Evolutionary conservation across 2,329 filamentous ascomycete genomes (phyloP).

Genomic region (Xylariomycetidae sp.): DNA sequence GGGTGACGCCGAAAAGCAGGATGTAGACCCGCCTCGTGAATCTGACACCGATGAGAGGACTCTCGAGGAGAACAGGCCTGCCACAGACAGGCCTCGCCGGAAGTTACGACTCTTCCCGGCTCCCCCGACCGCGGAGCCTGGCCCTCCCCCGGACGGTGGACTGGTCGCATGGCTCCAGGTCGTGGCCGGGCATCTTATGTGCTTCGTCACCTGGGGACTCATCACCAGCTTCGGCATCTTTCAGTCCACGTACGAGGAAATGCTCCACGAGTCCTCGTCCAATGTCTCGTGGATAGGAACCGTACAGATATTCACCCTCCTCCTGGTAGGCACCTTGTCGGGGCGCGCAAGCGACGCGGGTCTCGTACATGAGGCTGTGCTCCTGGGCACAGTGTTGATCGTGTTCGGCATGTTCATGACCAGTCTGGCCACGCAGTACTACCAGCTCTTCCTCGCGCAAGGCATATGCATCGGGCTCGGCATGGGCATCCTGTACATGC

Average conservation of each 20-base stretch:
- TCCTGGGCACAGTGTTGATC: slow-evolving; percentile 36
- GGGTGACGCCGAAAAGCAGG: no score
- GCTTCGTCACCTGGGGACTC: slow-evolving; percentile 39
- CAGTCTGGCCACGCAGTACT: slow-evolving; percentile 41
- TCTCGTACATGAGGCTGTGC: slow-evolving; percentile 37
- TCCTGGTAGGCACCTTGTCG: neutral
- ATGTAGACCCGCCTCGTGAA: no score
- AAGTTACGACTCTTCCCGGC: slow-evolving; percentile 7
- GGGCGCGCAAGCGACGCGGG: slow-evolving; percentile 30
- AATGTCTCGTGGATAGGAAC: neutral
- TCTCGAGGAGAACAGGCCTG: neutral
- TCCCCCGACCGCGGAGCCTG: slow-evolving; percentile 6
- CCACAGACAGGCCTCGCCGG: neutral
- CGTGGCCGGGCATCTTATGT: slow-evolving; percentile 36
- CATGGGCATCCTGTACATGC: slow-evolving; percentile 22
- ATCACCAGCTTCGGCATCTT: slow-evolving; percentile 43
- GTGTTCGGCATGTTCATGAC: slow-evolving; percentile 49
- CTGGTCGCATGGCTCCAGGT: slow-evolving; percentile 39
- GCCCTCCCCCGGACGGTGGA: slow-evolving; percentile 20
- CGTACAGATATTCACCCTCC: neutral
- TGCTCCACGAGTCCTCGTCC: slow-evolving; percentile 36
- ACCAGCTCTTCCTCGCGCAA: slow-evolving; percentile 47
- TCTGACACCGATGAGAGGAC: neutral
- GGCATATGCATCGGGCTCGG: slow-evolving; percentile 43
- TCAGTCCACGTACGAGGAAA: slow-evolving; percentile 46